Evolutionary conservation across 306 rosid species (phyloP).

Genomic region (Prinsepia uniflora): DNA sequence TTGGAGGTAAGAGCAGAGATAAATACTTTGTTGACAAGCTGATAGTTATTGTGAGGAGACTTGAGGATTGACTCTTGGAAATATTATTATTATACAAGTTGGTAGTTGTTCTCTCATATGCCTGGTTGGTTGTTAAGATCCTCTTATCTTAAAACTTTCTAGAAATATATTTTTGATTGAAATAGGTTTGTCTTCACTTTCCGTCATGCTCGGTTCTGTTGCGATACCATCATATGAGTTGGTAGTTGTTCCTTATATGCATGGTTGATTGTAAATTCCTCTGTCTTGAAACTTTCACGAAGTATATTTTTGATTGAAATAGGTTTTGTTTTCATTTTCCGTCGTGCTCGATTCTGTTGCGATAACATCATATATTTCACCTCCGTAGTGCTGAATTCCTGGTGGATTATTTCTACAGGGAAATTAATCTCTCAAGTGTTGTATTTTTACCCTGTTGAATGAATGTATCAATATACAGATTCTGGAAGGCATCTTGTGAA

Average conservation of each 20-base stretch:
- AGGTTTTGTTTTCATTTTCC: background rate
- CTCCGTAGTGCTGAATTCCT: background rate
- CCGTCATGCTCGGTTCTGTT: background rate
- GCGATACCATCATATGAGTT: background rate
- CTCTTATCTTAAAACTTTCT: constrained; percentile 3
- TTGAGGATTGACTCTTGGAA: background rate
- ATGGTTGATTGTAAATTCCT: background rate
- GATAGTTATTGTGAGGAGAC: background rate
- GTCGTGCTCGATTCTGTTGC: background rate
- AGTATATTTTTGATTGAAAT: background rate
- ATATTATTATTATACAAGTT: background rate
- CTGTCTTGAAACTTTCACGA: constrained; percentile 2
- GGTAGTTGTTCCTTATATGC: background rate
- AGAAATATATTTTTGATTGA: background rate
- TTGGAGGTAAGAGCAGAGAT: background rate
- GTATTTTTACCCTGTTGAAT: constrained; percentile 19
- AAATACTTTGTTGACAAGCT: background rate
- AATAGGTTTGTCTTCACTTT: background rate
- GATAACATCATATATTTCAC: background rate
- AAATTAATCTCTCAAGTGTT: constrained; percentile 11
- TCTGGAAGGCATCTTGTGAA: constrained; percentile 63
- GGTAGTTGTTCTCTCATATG: background rate
- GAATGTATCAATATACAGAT: constrained; percentile 46
- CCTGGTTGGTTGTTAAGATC: background rate
- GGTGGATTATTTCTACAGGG: constrained; percentile 20